Evolutionary conservation across 2,329 filamentous ascomycete species (phyloP).

Genomic region (Nigrospora oryzae): DNA sequence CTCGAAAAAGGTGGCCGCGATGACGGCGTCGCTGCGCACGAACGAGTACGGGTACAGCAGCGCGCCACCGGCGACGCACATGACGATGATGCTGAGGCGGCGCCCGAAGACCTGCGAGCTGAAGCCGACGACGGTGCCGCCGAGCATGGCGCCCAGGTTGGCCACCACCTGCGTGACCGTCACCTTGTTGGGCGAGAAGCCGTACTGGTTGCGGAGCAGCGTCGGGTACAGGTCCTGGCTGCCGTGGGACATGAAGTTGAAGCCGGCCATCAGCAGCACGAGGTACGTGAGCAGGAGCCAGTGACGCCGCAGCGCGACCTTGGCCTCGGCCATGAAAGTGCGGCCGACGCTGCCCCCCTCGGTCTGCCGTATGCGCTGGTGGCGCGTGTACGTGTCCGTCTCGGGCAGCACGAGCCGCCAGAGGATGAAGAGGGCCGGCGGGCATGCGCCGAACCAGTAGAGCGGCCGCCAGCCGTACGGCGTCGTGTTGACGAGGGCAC

Average conservation of each 20-base stretch:
- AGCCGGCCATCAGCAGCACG: slow-evolving; percentile 80
- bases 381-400: slow-evolving; percentile 63
- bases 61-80: slow-evolving; percentile 59
- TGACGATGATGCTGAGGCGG: slow-evolving; percentile 58
- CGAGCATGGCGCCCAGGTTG: slow-evolving; percentile 61
- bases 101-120: slow-evolving; percentile 61
- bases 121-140: slow-evolving; percentile 61
- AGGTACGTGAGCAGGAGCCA: slow-evolving; percentile 77
- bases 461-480: slow-evolving; percentile 74
- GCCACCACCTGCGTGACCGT: slow-evolving; percentile 66
- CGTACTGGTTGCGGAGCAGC: slow-evolving; percentile 48
- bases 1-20: slow-evolving; percentile 77
- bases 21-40: slow-evolving; percentile 48
- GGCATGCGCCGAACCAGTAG: slow-evolving; percentile 82
- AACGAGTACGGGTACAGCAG: slow-evolving; percentile 81
- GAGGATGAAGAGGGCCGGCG: slow-evolving; percentile 71
- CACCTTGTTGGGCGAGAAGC: slow-evolving; percentile 43
- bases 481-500: slow-evolving; percentile 67
- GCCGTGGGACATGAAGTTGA: slow-evolving; percentile 86
- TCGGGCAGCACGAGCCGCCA: slow-evolving; percentile 74
- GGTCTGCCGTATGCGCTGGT: slow-evolving; percentile 51
- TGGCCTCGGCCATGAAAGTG: slow-evolving; percentile 68
- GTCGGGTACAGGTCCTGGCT: slow-evolving; percentile 57
- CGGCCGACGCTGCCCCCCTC: slow-evolving; percentile 48
- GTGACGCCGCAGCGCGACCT: slow-evolving; percentile 68